These are phyloP conservation scores for Candida silvicultrix DNA, from an alignment of 805 yeast genomes.

Conservation along the genomic window DNA sequence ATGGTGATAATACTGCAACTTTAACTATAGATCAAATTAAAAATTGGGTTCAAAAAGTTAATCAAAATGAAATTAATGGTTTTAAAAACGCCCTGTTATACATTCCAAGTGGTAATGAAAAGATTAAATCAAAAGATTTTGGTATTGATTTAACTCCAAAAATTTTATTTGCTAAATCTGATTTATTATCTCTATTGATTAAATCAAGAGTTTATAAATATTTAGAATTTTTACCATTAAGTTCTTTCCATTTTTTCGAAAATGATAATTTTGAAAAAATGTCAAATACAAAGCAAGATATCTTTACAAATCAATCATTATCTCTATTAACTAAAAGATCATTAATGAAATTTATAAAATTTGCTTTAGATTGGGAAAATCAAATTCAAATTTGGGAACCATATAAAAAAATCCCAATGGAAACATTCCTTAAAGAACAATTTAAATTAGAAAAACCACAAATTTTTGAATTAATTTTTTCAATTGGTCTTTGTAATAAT, in stretches of 20 bases:
- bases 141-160: slow-evolving; percentile 87
- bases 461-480: slow-evolving; percentile 73
- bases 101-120: slow-evolving; percentile 55
- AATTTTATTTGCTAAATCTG: slow-evolving; percentile 85
- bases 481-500: slow-evolving; percentile 74
- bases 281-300: slow-evolving; percentile 84
- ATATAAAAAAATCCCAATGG: slow-evolving; percentile 50
- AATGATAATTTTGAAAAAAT: slow-evolving; percentile 85
- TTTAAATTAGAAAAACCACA: slow-evolving; percentile 73
- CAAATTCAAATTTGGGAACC: slow-evolving; percentile 51
- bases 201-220: slow-evolving; percentile 86
- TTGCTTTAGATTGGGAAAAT: slow-evolving; percentile 65
- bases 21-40: slow-evolving; percentile 80
- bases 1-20: slow-evolving; percentile 87
- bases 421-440: slow-evolving; percentile 50
- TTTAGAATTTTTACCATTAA: slow-evolving; percentile 84
- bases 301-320: slow-evolving; percentile 82
- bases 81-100: slow-evolving; percentile 73
- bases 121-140: slow-evolving; percentile 53
- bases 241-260: slow-evolving; percentile 90
- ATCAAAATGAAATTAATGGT: slow-evolving; percentile 28
- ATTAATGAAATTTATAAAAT: slow-evolving; percentile 88
- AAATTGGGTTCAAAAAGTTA: slow-evolving; percentile 74
- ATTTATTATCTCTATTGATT: slow-evolving; percentile 68
- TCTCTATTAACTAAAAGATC: slow-evolving; percentile 71